Base-by-base conservation (phyloP, 352 stramenopile genomes). In the Globisporangium spiculum region DNA sequence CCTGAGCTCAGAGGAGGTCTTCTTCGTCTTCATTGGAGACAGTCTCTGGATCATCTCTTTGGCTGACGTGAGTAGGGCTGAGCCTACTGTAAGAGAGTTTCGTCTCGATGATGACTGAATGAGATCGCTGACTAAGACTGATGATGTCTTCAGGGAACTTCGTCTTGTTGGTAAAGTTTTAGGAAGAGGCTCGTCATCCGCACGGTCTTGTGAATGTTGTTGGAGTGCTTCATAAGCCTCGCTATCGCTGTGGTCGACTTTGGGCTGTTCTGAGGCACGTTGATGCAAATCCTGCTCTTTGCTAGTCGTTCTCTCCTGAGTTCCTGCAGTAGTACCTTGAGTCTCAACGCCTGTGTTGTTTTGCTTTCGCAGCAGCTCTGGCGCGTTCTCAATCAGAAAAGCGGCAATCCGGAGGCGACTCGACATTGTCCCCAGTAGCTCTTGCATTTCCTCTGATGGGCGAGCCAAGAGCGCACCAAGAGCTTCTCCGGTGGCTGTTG, bases 381-480 rank as follows among this genome's bases (percentile, higher is more conserved):
- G 71, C 26, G 75, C 69, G 41, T 70, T 63, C 14, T 71, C 67
- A 8, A 81, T 44, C 2, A 81, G 57, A 46, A 75, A 75, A 6
- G n/a, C 48, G 1, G 69, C 72, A 16, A 81, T 58, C 6, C 12
- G 44, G 16, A n/a, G 38, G 12, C 59, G 56, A 9, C 9, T 41
- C 38, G 14, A 20, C 27, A 50, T 20, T 20, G 41, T 72, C 36
- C 60, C 54, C 14, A 53, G 12, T 4, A 70, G 57, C 20, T 63
- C 20, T 10, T 26, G 57, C 14, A 50, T 14, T 16, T n/a, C 26
- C 16, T 63, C 44, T 20, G 52, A 59, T 6, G 64, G 59, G n/a
- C 55, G 36, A 24, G 64, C 57, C 9, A 76, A 50, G 14, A 66
- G 58, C 14, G 50, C 48, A 30, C 66, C 72, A n/a, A 80, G 24